Evolutionary conservation across 2,329 filamentous ascomycete species (phyloP), one percentile per base, ranked within the genome.

Genomic region (Graphilbum sp.): DNA sequence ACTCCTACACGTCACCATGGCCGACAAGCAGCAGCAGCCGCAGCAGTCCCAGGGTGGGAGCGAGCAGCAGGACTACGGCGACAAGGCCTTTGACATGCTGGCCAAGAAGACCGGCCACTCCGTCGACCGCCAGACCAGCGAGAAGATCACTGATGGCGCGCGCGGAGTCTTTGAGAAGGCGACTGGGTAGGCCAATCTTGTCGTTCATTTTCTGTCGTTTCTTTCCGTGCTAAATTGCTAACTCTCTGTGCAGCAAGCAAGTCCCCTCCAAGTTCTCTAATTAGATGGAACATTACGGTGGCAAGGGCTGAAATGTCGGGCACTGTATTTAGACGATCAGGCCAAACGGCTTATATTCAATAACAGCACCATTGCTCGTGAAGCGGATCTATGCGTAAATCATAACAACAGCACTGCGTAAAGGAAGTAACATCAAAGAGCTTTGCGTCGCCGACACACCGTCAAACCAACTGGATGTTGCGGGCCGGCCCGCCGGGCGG

Each of bases 121-220:
- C 7, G 29, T 51, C 18, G 38, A 47, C 43, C 36, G 35, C 35
- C 39, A 44, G 34, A 50, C 47, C 11, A 37, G 42, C 35, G 53
- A 56, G 50, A 55, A 54, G 49, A 52, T 55, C 43, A 56, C 55
- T 32, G 53, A 57, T 36, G 49, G 44, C 11, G 45, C 47, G 8
- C 56, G 59, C 16, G 39, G 41, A 15, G 41, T 44, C 15, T 57
- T 55, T 41, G 58, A 62, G 51, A 61, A 61, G 52, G 27, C 45
- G 5, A 58, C 58, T 20, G 59, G 57, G 55, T 59, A 49, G 36
- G 51, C 39, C 4, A 5, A 1, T 32, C 12, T 10, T 17, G 30
- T 17, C n/a, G n/a, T n/a, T n/a, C n/a, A 21, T 20, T 13, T 17
- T 21, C 15, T 27, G 25, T 27, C 15, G 15, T 27, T 37, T 30